A percentile compares a stretch with the other conserved stretches of the same genome.
phyloP scores from a whole-genome alignment of 257 asterid genomes.

The Fraxinus cuspidata region DNA sequence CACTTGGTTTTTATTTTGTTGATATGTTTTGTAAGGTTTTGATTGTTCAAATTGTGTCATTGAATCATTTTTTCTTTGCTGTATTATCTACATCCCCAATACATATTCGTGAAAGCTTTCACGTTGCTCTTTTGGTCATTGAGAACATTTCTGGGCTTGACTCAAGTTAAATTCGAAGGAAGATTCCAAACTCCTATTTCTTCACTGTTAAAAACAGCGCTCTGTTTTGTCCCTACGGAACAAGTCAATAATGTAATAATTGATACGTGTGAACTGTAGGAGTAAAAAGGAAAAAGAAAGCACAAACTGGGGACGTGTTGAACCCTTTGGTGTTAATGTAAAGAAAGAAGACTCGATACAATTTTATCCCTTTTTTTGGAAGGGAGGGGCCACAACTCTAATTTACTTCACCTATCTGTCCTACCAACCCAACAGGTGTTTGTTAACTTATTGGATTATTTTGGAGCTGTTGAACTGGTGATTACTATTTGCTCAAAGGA shows the following conservation, averaged over 20 bases:
- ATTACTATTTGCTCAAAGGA: conserved; percentile 1
- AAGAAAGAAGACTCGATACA: background rate
- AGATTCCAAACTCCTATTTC: background rate
- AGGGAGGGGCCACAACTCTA: conserved; percentile 10
- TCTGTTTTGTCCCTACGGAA: background rate
- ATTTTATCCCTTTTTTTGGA: background rate
- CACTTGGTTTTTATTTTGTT: conserved; percentile 23
- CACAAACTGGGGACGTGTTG: background rate
- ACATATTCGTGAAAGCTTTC: background rate
- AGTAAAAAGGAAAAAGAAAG: background rate
- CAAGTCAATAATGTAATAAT: background rate
- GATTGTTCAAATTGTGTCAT: conserved; percentile 9
- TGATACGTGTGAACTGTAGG: conserved; percentile 10
- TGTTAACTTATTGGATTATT: background rate
- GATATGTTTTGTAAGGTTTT: conserved; percentile 14
- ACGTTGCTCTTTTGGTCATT: conserved; percentile 3
- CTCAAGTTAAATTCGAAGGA: conserved; percentile 16
- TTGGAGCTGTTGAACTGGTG: background rate
- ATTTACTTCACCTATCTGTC: background rate
- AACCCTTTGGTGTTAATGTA: background rate
- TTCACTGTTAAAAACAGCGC: background rate
- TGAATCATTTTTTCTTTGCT: conserved; percentile 10
- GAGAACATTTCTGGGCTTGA: conserved; percentile 16
- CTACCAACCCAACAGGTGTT: conserved; percentile 3
- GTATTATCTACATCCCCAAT: conserved; percentile 10